A percentile compares a stretch with the other conserved stretches of the same genome.
Evolutionary conservation across 2,329 filamentous ascomycete species (phyloP).

Genomic region (Biscogniauxia mediterranea): DNA sequence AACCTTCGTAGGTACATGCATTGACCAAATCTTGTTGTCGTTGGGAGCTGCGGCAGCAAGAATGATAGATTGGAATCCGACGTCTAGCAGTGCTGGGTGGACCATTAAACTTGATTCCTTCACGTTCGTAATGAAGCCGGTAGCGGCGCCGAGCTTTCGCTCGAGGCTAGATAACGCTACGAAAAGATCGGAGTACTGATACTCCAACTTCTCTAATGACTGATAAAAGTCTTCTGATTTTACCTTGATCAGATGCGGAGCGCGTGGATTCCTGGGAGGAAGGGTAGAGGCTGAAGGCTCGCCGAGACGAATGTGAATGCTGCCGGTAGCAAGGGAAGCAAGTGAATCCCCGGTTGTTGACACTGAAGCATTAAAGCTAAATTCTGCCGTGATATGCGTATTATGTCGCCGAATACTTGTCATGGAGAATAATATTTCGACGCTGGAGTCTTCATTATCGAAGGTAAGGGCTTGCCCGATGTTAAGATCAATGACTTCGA

Average conservation of each 20-base stretch:
- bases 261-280: slow-evolving; percentile 2
- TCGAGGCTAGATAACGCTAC: slow-evolving; percentile 9
- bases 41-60: slow-evolving; percentile 5
- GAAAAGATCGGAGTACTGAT: slow-evolving; percentile 18
- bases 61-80: slow-evolving; percentile 23
- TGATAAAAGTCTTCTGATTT: slow-evolving; percentile 14
- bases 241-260: slow-evolving; percentile 5
- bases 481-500: slow-evolving; percentile 9
- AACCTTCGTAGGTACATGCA: slow-evolving; percentile 15
- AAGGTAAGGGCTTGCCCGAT: slow-evolving; percentile 11
- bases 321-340: slow-evolving; percentile 1
- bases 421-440: slow-evolving; percentile 9
- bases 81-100: slow-evolving; percentile 24
- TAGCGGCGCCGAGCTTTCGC: slow-evolving; percentile 12
- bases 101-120: slow-evolving; percentile 10
- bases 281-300: slow-evolving; percentile 1
- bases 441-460: slow-evolving; percentile 2
- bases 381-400: slow-evolving; percentile 2
- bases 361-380: slow-evolving; percentile 3
- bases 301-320: slow-evolving; percentile 5
- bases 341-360: background rate
- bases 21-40: slow-evolving; percentile 9
- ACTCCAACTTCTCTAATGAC: slow-evolving; percentile 10
- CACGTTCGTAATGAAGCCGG: slow-evolving; percentile 7
- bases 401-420: background rate